These are phyloP conservation scores for Nitzschia sp. DNA, from an alignment of 108 stramenopile species.

Conservation along the genomic window DNA sequence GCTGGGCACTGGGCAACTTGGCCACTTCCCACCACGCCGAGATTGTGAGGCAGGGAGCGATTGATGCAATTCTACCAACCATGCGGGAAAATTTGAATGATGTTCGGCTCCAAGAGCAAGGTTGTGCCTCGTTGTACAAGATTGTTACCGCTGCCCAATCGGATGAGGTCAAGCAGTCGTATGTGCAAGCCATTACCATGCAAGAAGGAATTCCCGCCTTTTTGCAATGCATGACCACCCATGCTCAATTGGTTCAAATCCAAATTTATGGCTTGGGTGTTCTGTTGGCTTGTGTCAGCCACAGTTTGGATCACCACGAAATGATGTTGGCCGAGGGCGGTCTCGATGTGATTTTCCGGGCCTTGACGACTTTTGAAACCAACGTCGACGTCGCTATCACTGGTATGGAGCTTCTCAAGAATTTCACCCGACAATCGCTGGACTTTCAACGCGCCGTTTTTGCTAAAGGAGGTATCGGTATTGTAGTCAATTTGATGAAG, in stretches of 20 bases:
- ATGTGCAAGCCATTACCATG: slow-evolving; percentile 22
- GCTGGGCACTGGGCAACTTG: slow-evolving; percentile 26
- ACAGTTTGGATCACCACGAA: slow-evolving; percentile 31
- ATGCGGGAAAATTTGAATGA: slow-evolving; percentile 30
- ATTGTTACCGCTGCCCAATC: slow-evolving; percentile 14
- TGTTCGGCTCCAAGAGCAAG: slow-evolving; percentile 35
- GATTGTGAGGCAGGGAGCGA: slow-evolving; percentile 12
- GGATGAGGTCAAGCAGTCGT: background rate
- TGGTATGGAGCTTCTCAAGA: slow-evolving; percentile 34
- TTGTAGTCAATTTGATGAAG: slow-evolving; percentile 30
- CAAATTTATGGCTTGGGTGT: slow-evolving; percentile 29
- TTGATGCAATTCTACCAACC: slow-evolving; percentile 28
- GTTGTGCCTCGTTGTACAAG: slow-evolving; percentile 21
- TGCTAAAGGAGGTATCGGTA: slow-evolving; percentile 39
- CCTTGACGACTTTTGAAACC: slow-evolving; percentile 26
- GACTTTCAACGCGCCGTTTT: slow-evolving; percentile 43
- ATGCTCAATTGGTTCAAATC: slow-evolving; percentile 14
- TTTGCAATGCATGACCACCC: slow-evolving; percentile 26
- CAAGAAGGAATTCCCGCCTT: slow-evolving; percentile 26
- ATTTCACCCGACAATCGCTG: slow-evolving; percentile 35
- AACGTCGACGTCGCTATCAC: slow-evolving; percentile 15
- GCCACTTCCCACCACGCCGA: slow-evolving; percentile 14
- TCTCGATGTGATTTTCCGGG: slow-evolving; percentile 30
- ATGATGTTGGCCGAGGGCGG: slow-evolving; percentile 31
- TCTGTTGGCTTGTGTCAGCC: slow-evolving; percentile 19